phyloP scores from a whole-genome alignment of 1,284 basidiomycete species.

The Cryptococcus neoformans region DNA sequence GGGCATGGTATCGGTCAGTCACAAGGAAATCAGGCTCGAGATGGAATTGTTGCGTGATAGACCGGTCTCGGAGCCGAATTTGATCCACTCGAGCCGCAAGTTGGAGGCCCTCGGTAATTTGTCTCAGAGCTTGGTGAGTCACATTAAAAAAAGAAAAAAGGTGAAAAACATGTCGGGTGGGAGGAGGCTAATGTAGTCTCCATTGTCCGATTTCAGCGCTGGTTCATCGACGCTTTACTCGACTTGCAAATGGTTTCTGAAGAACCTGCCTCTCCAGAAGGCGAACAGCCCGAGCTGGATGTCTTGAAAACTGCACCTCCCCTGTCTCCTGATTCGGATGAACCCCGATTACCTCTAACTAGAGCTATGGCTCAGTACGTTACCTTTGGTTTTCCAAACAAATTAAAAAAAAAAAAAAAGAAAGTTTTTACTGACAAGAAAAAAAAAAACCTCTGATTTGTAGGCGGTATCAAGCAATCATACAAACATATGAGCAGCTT shows the following conservation, averaged over 20 bases:
- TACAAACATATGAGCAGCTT: conserved; percentile 85
- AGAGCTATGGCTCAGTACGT: conserved; percentile 81
- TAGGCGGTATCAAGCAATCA: conserved; percentile 84
- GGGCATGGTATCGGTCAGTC: conserved; percentile 53
- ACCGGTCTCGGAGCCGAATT: conserved; percentile 60
- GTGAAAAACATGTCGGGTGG: not conserved
- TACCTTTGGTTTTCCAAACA: not conserved
- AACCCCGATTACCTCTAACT: conserved; percentile 71
- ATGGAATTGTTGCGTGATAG: conserved; percentile 59
- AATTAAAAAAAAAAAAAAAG: not conserved
- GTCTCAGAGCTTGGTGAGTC: conserved; percentile 78
- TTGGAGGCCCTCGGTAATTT: conserved; percentile 74
- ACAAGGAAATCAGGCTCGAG: conserved; percentile 74
- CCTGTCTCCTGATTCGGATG: conserved; percentile 42
- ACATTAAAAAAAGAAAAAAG: not conserved
- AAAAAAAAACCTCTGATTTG: not conserved
- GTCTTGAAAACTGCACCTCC: conserved; percentile 15
- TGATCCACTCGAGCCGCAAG: conserved; percentile 74
- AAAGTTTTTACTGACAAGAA: no score
- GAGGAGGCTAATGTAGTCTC: not conserved
- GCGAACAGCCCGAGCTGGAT: conserved; percentile 49
- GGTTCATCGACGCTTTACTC: conserved; percentile 71
- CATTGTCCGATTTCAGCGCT: conserved; percentile 55
- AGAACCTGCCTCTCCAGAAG: conserved; percentile 54
- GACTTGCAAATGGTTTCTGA: conserved; percentile 63